Evolutionary conservation across 768 basidiomycete genomes (phyloP).

Genomic region (Lentinula aciculospora): DNA sequence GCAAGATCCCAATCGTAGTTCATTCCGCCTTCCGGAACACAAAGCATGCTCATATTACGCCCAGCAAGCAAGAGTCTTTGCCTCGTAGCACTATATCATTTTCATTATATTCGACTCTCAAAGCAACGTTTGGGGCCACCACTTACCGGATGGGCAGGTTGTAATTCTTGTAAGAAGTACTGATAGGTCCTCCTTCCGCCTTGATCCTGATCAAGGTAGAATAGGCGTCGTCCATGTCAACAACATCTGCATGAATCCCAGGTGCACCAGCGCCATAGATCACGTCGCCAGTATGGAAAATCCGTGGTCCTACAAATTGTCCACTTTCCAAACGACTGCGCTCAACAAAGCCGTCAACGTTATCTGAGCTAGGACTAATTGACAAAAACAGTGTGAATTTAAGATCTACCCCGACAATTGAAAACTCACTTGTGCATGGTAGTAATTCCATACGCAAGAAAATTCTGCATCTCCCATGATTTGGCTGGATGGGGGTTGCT

Average conservation of each 20-base stretch:
- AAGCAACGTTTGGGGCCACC: too few relatives aligned
- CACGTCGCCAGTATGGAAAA: slow-evolving; percentile 63
- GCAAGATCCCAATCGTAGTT: slow-evolving; percentile 76
- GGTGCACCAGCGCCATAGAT: slow-evolving; percentile 52
- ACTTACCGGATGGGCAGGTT: slow-evolving; percentile 59
- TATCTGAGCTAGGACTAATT: slow-evolving; percentile 60
- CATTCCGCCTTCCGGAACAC: slow-evolving; percentile 77
- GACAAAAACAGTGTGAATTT: not conserved
- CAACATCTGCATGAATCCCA: slow-evolving; percentile 56
- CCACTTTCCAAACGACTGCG: slow-evolving; percentile 67
- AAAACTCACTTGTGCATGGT: slow-evolving; percentile 65
- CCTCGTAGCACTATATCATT: slow-evolving; percentile 48
- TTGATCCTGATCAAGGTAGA: slow-evolving; percentile 66
- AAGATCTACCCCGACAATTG: not conserved
- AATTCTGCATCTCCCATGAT: slow-evolving; percentile 72
- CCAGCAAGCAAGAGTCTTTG: slow-evolving; percentile 61
- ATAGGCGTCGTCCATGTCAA: slow-evolving; percentile 53
- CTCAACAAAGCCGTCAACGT: slow-evolving; percentile 57
- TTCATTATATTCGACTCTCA: not conserved
- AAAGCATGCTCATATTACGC: slow-evolving; percentile 59
- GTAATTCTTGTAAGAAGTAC: slow-evolving; percentile 77
- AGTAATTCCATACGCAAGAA: slow-evolving; percentile 73
- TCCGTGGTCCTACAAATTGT: slow-evolving; percentile 61
- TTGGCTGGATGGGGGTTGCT: slow-evolving; percentile 46
- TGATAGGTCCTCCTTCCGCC: slow-evolving; percentile 63